Evolutionary conservation across 805 yeast species (phyloP), one percentile per base, ranked within the genome.

Genomic region (Metschnikowia continentalis): DNA sequence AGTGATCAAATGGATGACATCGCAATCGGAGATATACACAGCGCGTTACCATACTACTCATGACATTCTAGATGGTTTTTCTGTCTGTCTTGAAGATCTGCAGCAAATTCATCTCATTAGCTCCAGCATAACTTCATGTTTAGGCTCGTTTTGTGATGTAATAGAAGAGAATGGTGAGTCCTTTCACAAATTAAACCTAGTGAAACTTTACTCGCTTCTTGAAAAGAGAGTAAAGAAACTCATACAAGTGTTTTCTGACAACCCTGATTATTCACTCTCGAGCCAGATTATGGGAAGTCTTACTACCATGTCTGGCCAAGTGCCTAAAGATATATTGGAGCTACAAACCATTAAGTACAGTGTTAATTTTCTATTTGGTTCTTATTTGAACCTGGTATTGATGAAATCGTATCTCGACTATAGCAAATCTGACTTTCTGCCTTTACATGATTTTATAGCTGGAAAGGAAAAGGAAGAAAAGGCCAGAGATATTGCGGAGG

Each of bases 351-450:
- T 66, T 14, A 71, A 70, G 48, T 65, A 74, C 48, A 64, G 85
- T 5, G 65, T 83, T 3, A 75, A 78, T 26, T 63, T 83, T 30
- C 53, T 83, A 5, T 74, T 80, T 47, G 67, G 61, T 2, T 74
- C 80, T 2, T 75, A 74, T 53, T 65, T 79, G 1, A 62, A 64
- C 17, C 47, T 56, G 3, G 54, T 51, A n/a, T 61, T 75, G 39
- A 63, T 67, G 44, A 48, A 55, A 0, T 54, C 60, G 37, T 60
- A 71, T 11, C 22, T 54, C 3, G 46, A 53, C 5, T 33, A 46
- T 6, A 60, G 37, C n/a, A 33, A 50, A 3, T 49, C 60, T 43
- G 63, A 69, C 39, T 68, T 65, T 41, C 17, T 56, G 15, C 51
- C 56, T 26, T 53, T 68, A 32, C 57, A 59, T 7, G 47, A 42